Evolutionary conservation across 1,139 yeast species (phyloP), one percentile per base, ranked within the genome.

Genomic region (Candida sp.): DNA sequence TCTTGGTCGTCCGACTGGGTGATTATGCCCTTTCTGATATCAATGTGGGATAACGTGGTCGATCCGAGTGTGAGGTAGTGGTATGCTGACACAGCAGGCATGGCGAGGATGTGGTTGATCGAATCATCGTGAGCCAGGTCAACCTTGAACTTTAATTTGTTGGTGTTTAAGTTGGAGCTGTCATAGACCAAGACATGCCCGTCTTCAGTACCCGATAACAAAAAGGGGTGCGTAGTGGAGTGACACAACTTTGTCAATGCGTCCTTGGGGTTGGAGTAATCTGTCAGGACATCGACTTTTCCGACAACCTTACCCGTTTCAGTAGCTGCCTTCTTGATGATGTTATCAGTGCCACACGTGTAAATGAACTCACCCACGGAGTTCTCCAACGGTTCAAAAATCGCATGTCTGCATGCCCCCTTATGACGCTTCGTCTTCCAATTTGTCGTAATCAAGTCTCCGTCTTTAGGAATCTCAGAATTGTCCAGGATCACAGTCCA

Each of bases 381-480:
- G 12, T 59, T 53, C 45, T 67, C 74, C 37, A 73, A 66, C 2
- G 83, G 80, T 55, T 88, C 93, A 65, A 90, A 88, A 12, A 83
- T 72, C 5, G 91, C 72, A 6, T 88, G 84, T 42, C 99, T 73
- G 56, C 96, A 90, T 54, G 97, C 88, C 1, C 93, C 94, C 67
- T 91, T 91, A 66, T 94, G 98, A 63, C 98, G 80, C 62, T 84
- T 90, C 0, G 98, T 92, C 52, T 87, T 82, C 98, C 98, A 94
- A 38, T 76, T 56, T n/a, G 75, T 63, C 9, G 35, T 35, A 11
- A 54, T 28, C 3, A 83, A 65, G 3, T 66, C 63, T 17, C 69
- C 67, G 4, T 63, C 70, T n/a, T 63, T 67, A 5, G 61, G 65
- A 5, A 63, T 59, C 0, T 63, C 69, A 2, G 69, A 67, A 31